Percentiles rank a stretch among this genome's conserved stretches.
Conservation (phyloP, 495 filamentous ascomycete species). For the Parathielavia hyrcaniae region DNA sequence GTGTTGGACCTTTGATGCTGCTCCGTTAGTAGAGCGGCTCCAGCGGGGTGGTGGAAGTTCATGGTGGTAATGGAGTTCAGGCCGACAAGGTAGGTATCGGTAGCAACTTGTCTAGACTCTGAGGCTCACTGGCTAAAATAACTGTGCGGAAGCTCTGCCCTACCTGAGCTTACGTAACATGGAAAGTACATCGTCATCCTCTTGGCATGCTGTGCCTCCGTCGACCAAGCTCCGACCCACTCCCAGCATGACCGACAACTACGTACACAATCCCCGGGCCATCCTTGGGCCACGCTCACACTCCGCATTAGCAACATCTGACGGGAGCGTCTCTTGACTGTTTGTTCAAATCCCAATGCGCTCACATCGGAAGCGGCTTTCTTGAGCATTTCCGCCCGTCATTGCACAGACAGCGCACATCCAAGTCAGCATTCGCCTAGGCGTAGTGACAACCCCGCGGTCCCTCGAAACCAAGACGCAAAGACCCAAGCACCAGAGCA, state of each 20-base stretch:
- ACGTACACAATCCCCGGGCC: not conserved
- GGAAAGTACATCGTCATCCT: conserved; percentile 7
- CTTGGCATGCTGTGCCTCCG: conserved; percentile 14
- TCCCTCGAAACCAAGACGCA: not conserved
- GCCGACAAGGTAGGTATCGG: no score
- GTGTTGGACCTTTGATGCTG: no score
- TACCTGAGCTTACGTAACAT: conserved; percentile 1
- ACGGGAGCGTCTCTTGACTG: not conserved
- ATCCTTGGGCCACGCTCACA: conserved; percentile 3
- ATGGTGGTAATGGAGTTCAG: no score
- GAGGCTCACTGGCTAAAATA: not conserved
- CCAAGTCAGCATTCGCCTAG: not conserved
- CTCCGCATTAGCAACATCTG: not conserved
- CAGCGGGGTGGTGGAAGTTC: no score
- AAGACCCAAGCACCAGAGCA: not conserved
- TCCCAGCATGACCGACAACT: not conserved
- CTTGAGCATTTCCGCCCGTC: not conserved
- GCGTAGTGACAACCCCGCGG: conserved; percentile 6
- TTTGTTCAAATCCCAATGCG: not conserved
- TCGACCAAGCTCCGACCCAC: conserved; percentile 8
- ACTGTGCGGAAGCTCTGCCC: not conserved
- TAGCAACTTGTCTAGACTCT: conserved; percentile 4
- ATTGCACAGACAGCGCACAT: not conserved
- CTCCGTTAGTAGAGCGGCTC: no score
- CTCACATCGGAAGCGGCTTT: not conserved